These are phyloP conservation scores for Fusarium sp. DNA, from an alignment of 2,329 filamentous ascomycete genomes.

Conservation along the genomic window DNA sequence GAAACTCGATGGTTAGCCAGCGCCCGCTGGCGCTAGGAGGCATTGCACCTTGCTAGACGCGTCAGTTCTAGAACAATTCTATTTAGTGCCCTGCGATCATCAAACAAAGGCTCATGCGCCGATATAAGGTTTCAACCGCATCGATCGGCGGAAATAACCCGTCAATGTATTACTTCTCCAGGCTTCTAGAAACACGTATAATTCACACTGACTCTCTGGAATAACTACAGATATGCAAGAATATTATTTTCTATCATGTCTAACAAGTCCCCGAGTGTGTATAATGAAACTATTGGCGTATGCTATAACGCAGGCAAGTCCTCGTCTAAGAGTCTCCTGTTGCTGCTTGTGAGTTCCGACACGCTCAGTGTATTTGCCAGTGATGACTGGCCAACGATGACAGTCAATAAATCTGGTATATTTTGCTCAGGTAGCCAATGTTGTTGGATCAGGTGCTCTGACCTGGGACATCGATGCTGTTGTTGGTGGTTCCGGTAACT, in stretches of 20 bases:
- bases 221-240: no score
- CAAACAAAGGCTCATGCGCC: neutral
- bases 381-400: no score
- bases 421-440: neutral
- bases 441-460: neutral
- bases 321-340: neutral
- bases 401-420: neutral
- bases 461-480: neutral
- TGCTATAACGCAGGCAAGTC: fast-evolving
- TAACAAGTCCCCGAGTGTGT: neutral
- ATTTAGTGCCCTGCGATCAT: neutral
- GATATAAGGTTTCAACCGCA: neutral
- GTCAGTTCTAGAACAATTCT: neutral
- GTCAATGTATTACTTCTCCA: no score
- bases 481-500: neutral
- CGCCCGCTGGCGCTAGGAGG: neutral
- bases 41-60: neutral
- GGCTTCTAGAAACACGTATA: no score
- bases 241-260: neutral
- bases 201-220: no score
- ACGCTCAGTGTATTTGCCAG: no score
- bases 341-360: fast-evolving
- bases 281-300: neutral
- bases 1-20: neutral
- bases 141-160: neutral